Base-by-base conservation (phyloP, 345 rosid genomes). In the Salix koriyanagi region DNA sequence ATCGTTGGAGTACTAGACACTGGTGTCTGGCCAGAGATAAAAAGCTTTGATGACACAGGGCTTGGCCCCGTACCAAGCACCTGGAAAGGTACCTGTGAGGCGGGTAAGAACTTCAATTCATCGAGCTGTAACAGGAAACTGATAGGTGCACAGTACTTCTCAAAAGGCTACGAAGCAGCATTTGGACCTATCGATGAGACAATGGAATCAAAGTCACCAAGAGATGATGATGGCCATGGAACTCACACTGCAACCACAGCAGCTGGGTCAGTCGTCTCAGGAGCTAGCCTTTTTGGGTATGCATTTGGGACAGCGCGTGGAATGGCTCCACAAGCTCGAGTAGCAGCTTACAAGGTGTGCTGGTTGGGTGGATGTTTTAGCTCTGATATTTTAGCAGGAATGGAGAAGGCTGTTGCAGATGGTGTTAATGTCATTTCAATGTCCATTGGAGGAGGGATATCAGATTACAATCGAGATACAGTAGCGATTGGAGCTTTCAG, bases 171-270 rank as follows among this genome's bases (percentile, higher is more conserved):
- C 13, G 84, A 81, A 69, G 80, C 75, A 68, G 75, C 84, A 23
- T 73, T 44, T 15, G 84, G 84, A 61, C 80, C 80, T 14, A 34
- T 81, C 19, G 80, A 81, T 2, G 84, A 81, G 56, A 72, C 68
- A 8, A 2, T 61, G 26, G 84, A 81, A 52, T 81, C 84, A 39
- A 81, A 50, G 65, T 77, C 84, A 44, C 80, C 84, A 13, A 69
- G 75, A 73, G 84, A 81, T 44, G 84, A 81, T 37, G 84, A 77
- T 68, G 84, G 84, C 60, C 84, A 81, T 52, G 84, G 84, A 37
- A 81, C 77, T 52, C 84, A 81, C 78, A 81, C 84, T 39, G 36
- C 80, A 48, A 81, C 80, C 26, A 81, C 84, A 13, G 80, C 77
- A 68, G 80, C 80, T 52, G 84, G 84, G 23, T 81, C 84, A 7